These are phyloP conservation scores for Juglanconis oblonga DNA, from an alignment of 2,329 filamentous ascomycete species.

Conservation along the genomic window DNA sequence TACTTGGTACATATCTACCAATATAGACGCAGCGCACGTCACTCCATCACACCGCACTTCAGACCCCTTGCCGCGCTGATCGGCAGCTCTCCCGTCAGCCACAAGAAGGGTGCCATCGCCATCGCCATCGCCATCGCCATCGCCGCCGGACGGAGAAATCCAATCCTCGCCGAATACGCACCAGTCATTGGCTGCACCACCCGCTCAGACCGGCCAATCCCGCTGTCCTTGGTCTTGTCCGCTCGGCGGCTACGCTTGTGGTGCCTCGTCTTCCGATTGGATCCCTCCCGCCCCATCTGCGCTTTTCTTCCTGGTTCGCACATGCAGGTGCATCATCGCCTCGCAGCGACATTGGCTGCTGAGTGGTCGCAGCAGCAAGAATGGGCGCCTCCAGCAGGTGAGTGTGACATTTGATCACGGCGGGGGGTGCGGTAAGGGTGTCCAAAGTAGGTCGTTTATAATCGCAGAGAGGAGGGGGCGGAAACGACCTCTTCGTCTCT, in stretches of 20 bases:
- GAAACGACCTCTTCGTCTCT: neutral
- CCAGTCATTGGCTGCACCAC: slow-evolving; percentile 5
- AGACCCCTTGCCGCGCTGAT: too few relatives aligned
- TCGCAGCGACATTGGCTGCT: slow-evolving; percentile 10
- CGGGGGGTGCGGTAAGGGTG: neutral
- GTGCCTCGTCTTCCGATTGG: slow-evolving; percentile 17
- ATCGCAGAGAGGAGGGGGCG: neutral
- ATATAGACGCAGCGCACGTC: too few relatives aligned
- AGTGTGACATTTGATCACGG: slow-evolving; percentile 1
- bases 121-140: too few relatives aligned
- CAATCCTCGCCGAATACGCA: neutral
- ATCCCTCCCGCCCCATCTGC: slow-evolving; percentile 15
- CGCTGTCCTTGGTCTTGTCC: neutral
- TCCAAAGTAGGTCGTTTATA: neutral
- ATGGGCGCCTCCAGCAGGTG: neutral
- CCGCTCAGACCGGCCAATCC: slow-evolving; percentile 3
- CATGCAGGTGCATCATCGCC: slow-evolving; percentile 13
- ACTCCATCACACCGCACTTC: too few relatives aligned
- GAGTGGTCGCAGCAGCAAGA: neutral
- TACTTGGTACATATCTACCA: too few relatives aligned
- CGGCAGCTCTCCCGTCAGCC: too few relatives aligned
- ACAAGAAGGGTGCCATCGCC: too few relatives aligned
- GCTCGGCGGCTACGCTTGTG: slow-evolving; percentile 1
- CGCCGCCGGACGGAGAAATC: too few relatives aligned
- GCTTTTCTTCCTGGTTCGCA: slow-evolving; percentile 10